Conservation (phyloP, 2,329 filamentous ascomycete genomes). For the Fusarium sp. region DNA sequence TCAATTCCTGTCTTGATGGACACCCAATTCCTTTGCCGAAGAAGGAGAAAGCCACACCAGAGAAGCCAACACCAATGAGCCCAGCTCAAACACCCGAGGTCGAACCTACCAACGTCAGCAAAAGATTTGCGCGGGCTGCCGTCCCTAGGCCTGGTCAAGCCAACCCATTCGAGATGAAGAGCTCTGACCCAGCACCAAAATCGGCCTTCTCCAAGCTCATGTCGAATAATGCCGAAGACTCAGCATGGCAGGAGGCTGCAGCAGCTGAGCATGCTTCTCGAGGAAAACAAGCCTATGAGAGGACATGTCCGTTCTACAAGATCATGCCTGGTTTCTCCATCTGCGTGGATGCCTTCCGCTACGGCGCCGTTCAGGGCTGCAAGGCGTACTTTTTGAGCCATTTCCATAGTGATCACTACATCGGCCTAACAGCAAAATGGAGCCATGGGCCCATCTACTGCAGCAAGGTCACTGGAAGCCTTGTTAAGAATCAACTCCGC, state of each 20-base stretch:
- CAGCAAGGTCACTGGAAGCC: slow-evolving; percentile 90
- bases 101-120: slow-evolving; percentile 61
- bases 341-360: slow-evolving; percentile 95
- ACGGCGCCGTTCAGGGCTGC: slow-evolving; percentile 92
- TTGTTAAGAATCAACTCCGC: slow-evolving; percentile 87
- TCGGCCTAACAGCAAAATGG: slow-evolving; percentile 91
- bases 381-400: slow-evolving; percentile 97
- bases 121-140: slow-evolving; percentile 76
- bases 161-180: slow-evolving; percentile 78
- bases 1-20: slow-evolving; percentile 94
- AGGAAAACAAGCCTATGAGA: slow-evolving; percentile 87
- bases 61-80: slow-evolving; percentile 15
- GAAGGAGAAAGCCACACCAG: slow-evolving; percentile 30
- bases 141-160: slow-evolving; percentile 84
- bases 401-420: slow-evolving; percentile 98
- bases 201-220: slow-evolving; percentile 95
- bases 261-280: slow-evolving; percentile 82
- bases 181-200: slow-evolving; percentile 54
- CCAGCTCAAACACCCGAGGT: slow-evolving; percentile 46
- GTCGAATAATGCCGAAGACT: slow-evolving; percentile 90
- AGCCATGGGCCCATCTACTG: slow-evolving; percentile 96
- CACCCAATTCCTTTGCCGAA: slow-evolving; percentile 73
- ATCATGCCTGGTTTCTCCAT: slow-evolving; percentile 94
- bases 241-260: slow-evolving; percentile 90
- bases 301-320: slow-evolving; percentile 98